Conservation (phyloP, 2,329 filamentous ascomycete species). For the Claviceps purpurea region DNA sequence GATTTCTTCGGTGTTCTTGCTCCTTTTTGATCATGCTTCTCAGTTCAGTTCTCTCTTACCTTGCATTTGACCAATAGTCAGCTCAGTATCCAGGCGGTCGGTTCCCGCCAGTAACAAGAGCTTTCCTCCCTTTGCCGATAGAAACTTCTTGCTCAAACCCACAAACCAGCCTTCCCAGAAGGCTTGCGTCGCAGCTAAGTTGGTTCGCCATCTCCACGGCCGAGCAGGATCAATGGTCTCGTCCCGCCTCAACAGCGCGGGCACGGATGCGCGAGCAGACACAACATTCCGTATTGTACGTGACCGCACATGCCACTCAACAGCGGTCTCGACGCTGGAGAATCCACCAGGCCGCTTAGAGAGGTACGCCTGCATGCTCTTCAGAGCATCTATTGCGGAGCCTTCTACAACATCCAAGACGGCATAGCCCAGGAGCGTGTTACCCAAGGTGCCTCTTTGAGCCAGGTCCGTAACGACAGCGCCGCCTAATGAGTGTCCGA, state of each 20-base stretch:
- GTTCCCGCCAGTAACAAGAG: conserved; percentile 76
- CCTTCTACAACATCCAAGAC: conserved; percentile 94
- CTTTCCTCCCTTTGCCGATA: conserved; percentile 70
- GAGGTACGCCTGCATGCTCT: conserved; percentile 88
- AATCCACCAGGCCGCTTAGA: conserved; percentile 70
- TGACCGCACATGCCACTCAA: conserved; percentile 88
- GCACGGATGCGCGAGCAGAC: conserved; percentile 80
- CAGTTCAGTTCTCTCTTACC: conserved; percentile 31
- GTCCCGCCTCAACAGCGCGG: conserved; percentile 52
- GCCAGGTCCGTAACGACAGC: conserved; percentile 84
- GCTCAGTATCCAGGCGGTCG: conserved; percentile 76
- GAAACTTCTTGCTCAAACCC: conserved; percentile 77
- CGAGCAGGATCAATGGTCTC: conserved; percentile 23
- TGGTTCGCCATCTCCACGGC: conserved; percentile 74
- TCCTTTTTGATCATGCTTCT: not conserved
- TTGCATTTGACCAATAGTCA: conserved; percentile 97
- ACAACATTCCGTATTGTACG: conserved; percentile 72
- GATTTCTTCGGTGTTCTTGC: not conserved
- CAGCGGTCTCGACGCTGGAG: conserved; percentile 59
- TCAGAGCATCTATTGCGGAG: conserved; percentile 84
- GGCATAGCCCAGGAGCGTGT: conserved; percentile 65
- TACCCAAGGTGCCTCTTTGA: conserved; percentile 49
- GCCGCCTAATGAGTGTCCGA: conserved; percentile 86
- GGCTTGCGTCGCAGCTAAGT: conserved; percentile 68
- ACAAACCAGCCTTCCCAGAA: conserved; percentile 95